phyloP scores from a whole-genome alignment of 2,329 filamentous ascomycete species.

The Xylaria arbuscula region DNA sequence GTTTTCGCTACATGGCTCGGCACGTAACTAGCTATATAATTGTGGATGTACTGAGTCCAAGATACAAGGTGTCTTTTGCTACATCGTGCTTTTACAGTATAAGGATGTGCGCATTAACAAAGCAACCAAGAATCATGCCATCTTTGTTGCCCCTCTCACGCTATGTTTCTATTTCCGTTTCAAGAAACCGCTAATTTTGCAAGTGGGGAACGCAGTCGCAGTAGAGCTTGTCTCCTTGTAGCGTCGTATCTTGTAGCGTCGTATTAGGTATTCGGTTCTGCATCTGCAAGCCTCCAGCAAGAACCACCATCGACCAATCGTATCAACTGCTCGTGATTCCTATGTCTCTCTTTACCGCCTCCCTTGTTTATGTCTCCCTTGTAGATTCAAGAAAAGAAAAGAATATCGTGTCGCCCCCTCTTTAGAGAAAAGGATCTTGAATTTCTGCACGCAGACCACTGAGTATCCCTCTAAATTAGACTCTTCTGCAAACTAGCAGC shows the following conservation, averaged over 20 bases:
- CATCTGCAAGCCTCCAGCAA: neutral
- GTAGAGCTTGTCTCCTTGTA: neutral
- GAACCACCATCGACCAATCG: neutral
- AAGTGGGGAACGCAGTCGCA: neutral
- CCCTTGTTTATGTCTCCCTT: no score
- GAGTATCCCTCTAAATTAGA: neutral
- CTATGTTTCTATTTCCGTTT: neutral
- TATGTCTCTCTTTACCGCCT: neutral
- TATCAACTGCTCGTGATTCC: neutral
- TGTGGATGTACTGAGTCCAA: neutral
- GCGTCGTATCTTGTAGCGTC: neutral
- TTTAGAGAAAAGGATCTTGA: neutral
- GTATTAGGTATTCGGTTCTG: neutral
- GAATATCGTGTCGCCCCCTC: neutral
- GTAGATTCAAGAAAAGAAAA: neutral
- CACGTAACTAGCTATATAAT: neutral
- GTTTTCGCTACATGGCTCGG: neutral
- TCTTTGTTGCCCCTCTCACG: neutral
- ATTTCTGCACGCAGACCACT: neutral
- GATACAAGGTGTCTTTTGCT: neutral
- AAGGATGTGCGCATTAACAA: neutral
- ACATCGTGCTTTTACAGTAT: neutral
- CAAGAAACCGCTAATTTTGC: neutral
- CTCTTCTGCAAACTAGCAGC: neutral
- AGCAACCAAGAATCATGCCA: neutral